Percentiles rank a stretch among this genome's conserved stretches.
These are phyloP conservation scores for Raffaelea ambrosiae DNA, from an alignment of 2,329 filamentous ascomycete species.

Conservation along the genomic window DNA sequence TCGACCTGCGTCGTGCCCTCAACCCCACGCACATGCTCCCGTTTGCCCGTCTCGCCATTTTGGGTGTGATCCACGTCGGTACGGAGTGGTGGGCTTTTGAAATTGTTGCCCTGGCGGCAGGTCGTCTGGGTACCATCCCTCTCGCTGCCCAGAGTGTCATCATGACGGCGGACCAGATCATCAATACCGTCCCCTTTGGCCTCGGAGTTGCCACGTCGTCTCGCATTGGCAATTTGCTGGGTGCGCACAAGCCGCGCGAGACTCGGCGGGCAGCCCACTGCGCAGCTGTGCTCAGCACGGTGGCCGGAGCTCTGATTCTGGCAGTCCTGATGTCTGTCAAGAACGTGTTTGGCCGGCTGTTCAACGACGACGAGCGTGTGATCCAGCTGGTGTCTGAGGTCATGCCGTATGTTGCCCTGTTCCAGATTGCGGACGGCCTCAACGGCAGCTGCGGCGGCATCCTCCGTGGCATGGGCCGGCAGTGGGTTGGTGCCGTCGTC, in stretches of 20 bases:
- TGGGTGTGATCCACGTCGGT: slow-evolving; percentile 76
- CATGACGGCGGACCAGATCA: slow-evolving; percentile 80
- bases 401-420: slow-evolving; percentile 79
- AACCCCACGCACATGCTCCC: slow-evolving; percentile 48
- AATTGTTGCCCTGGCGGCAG: slow-evolving; percentile 77
- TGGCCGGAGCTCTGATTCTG: slow-evolving; percentile 61
- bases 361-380: slow-evolving; percentile 70
- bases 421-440: slow-evolving; percentile 82
- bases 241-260: slow-evolving; percentile 54
- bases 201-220: slow-evolving; percentile 74
- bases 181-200: slow-evolving; percentile 81
- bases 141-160: slow-evolving; percentile 80
- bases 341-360: slow-evolving; percentile 66
- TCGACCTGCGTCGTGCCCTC: slow-evolving; percentile 51
- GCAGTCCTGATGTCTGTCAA: slow-evolving; percentile 61
- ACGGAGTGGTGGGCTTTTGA: slow-evolving; percentile 96
- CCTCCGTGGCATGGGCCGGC: slow-evolving; percentile 74
- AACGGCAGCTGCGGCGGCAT: slow-evolving; percentile 79
- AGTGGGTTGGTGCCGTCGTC: slow-evolving; percentile 75
- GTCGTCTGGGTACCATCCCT: slow-evolving; percentile 67
- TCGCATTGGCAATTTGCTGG: slow-evolving; percentile 72
- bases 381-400: slow-evolving; percentile 65
- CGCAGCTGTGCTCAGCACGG: slow-evolving; percentile 63
- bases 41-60: slow-evolving; percentile 64
- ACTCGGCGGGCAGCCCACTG: slow-evolving; percentile 67